Conservation (phyloP, 2,329 filamentous ascomycete genomes). For the Cytospora leucostoma region DNA sequence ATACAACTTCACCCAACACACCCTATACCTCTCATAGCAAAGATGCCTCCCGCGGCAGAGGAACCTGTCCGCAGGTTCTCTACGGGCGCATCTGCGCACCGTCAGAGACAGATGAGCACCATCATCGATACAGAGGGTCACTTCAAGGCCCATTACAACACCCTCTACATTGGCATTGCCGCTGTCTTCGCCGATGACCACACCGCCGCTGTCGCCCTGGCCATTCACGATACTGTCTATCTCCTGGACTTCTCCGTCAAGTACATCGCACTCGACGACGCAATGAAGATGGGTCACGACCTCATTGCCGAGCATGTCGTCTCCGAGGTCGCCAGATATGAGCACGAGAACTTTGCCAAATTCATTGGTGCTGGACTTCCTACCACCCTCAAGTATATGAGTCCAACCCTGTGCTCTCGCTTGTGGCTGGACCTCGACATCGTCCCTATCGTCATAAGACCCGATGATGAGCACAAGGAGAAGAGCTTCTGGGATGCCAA, state of each 20-base stretch:
- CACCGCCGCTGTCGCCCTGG: conserved; percentile 63
- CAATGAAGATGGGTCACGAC: conserved; percentile 44
- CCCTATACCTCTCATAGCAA: not conserved
- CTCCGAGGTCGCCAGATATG: conserved; percentile 57
- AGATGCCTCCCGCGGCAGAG: conserved; percentile 23
- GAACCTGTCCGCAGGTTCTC: conserved; percentile 43
- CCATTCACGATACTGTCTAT: conserved; percentile 74
- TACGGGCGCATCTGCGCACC: conserved; percentile 47
- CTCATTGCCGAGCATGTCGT: conserved; percentile 63
- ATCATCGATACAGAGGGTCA: conserved; percentile 45
- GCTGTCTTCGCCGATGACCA: conserved; percentile 53
- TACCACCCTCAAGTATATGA: conserved; percentile 57
- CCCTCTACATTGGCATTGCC: conserved; percentile 64
- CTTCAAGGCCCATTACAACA: conserved; percentile 50
- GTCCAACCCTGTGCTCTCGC: conserved; percentile 66
- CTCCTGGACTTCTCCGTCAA: conserved; percentile 71
- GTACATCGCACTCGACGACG: conserved; percentile 50
- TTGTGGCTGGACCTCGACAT: conserved; percentile 79
- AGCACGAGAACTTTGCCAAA: conserved; percentile 68
- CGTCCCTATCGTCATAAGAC: conserved; percentile 66
- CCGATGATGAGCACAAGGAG: conserved; percentile 46
- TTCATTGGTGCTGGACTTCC: conserved; percentile 75
- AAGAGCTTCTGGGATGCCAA: conserved; percentile 45
- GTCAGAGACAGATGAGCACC: conserved; percentile 49
- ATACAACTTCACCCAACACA: not conserved